Conservation (phyloP, 2,329 filamentous ascomycete genomes). For the Pseudogymnoascus sp. region DNA sequence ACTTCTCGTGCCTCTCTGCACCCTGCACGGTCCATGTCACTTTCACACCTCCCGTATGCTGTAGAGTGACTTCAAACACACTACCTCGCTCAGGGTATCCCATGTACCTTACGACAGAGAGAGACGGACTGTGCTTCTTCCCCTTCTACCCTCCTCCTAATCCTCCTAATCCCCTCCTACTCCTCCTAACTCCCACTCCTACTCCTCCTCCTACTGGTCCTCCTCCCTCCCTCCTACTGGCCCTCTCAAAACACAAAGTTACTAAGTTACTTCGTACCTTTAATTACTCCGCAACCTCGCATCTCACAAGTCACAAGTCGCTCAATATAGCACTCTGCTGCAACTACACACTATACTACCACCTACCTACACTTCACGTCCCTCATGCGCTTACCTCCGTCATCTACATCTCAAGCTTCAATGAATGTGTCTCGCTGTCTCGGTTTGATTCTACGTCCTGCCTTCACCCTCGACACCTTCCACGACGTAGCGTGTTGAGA, state of each 20-base stretch:
- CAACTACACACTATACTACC: not conserved
- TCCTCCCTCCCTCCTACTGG: not conserved
- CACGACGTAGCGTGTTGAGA: not conserved
- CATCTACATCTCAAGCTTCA: not conserved
- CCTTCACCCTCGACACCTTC: not conserved
- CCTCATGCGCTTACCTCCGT: not conserved
- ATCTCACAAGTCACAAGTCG: constrained; percentile 1
- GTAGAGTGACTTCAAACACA: not conserved
- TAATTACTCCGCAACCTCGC: not conserved
- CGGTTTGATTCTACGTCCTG: not conserved
- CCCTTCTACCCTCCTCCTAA: not conserved
- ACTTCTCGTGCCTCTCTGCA: not conserved
- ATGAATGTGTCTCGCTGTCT: not conserved
- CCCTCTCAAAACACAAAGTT: not conserved
- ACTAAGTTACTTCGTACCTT: not conserved
- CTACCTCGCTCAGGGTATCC: not conserved
- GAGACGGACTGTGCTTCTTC: not conserved
- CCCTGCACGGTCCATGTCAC: not conserved
- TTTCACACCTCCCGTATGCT: not conserved
- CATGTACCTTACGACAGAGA: not conserved
- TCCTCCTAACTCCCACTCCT: not conserved
- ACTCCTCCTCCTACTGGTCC: not conserved
- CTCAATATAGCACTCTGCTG: not conserved
- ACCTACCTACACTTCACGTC: not conserved
- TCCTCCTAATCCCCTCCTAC: not conserved